These are phyloP conservation scores for Barnettozyma sp. DNA, from an alignment of 805 yeast genomes.

Conservation along the genomic window DNA sequence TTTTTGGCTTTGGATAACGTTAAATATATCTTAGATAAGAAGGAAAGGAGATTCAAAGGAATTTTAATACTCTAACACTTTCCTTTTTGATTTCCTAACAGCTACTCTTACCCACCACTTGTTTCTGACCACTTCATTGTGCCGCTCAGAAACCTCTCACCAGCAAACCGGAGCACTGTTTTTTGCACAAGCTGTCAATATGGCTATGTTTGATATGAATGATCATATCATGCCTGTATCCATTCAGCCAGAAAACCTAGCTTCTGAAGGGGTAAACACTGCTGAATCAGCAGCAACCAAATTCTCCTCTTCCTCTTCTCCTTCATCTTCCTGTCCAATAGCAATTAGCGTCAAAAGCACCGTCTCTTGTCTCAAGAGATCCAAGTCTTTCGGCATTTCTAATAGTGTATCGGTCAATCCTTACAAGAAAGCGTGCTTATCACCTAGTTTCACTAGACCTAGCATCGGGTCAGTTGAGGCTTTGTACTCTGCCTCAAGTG, in stretches of 20 bases:
- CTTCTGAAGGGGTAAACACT: not conserved
- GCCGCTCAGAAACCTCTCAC: slow-evolving; percentile 20
- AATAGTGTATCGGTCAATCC: slow-evolving; percentile 17
- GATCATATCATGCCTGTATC: slow-evolving; percentile 1
- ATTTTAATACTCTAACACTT: slow-evolving; percentile 2
- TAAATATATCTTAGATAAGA: too few species aligned
- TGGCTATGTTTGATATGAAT: slow-evolving; percentile 1
- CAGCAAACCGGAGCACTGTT: too few species aligned
- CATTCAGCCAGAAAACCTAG: too few species aligned
- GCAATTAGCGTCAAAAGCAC: not conserved
- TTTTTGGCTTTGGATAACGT: too few species aligned
- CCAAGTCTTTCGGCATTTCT: slow-evolving; percentile 17
- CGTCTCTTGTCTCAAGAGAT: slow-evolving; percentile 7
- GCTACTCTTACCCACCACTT: too few species aligned
- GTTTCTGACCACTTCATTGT: slow-evolving; percentile 27
- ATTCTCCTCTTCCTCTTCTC: too few species aligned
- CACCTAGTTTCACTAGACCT: slow-evolving; percentile 17
- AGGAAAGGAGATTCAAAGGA: too few species aligned
- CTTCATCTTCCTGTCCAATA: too few species aligned
- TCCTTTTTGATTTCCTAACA: slow-evolving; percentile 1
- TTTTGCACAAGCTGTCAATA: not conserved
- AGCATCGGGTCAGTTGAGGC: slow-evolving; percentile 19
- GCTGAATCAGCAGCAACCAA: not conserved
- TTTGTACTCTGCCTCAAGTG: slow-evolving; percentile 14
- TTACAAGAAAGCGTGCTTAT: slow-evolving; percentile 20